A percentile compares a stretch with the other conserved stretches of the same genome.
Evolutionary conservation across 1,284 basidiomycete genomes (phyloP).

Genomic region (Cryptococcus sp.): DNA sequence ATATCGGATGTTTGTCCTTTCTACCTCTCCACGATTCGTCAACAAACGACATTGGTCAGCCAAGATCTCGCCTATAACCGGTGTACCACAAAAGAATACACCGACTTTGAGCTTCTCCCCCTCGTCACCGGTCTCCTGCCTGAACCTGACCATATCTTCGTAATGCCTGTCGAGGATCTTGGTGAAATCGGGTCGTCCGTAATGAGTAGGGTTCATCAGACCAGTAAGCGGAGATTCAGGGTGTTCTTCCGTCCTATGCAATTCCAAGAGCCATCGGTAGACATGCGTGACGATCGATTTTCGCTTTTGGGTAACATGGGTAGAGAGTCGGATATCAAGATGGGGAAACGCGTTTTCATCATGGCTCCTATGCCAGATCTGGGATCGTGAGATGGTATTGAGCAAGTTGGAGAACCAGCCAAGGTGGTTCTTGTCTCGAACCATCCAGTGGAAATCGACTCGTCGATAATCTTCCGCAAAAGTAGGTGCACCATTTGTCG

Average conservation of each 20-base stretch:
- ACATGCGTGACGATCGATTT: conserved; percentile 22
- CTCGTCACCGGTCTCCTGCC: conserved; percentile 6
- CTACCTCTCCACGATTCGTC: conserved; percentile 18
- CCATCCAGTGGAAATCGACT: conserved; percentile 33
- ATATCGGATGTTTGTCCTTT: conserved; percentile 23
- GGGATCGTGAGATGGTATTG: conserved; percentile 19
- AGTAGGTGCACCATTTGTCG: neutral
- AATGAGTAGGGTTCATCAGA: conserved; percentile 26
- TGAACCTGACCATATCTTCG: conserved; percentile 24
- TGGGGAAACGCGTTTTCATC: conserved; percentile 9
- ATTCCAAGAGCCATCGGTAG: conserved; percentile 28
- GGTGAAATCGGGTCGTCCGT: conserved; percentile 28
- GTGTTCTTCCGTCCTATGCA: conserved; percentile 23
- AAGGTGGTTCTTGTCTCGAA: conserved; percentile 23
- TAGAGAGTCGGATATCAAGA: conserved; percentile 26
- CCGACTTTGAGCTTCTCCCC: conserved; percentile 27
- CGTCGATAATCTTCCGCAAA: conserved; percentile 25
- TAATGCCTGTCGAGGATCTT: conserved; percentile 29
- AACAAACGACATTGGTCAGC: conserved; percentile 25
- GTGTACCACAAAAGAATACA: conserved; percentile 32
- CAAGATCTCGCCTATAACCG: conserved; percentile 29
- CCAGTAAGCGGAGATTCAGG: conserved; percentile 26
- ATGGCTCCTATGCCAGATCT: conserved; percentile 17
- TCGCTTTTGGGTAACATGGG: conserved; percentile 26
- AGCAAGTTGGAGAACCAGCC: conserved; percentile 30